phyloP scores from a whole-genome alignment of 148 eudicot genomes.

The Euryodendron excelsum region DNA sequence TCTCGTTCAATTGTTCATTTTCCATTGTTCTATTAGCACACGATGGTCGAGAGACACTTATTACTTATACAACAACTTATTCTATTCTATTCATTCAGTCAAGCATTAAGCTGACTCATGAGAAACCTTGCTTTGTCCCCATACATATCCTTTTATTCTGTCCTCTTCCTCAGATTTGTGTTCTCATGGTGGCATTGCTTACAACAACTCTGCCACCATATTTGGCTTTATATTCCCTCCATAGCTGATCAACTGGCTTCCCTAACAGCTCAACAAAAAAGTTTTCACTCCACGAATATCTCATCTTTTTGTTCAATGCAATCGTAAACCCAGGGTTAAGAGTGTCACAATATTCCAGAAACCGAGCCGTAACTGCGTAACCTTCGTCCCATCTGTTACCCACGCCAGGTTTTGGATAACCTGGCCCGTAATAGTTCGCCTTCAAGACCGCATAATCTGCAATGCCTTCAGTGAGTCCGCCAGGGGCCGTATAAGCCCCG shows the following conservation, averaged over 20 bases:
- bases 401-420: not conserved
- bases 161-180: not conserved
- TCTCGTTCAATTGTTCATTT: too few species aligned
- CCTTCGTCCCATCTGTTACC: slow-evolving; percentile 13
- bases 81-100: too few species aligned
- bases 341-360: slow-evolving; percentile 9
- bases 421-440: not conserved
- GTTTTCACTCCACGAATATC: not conserved
- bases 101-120: too few species aligned
- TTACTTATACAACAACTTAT: too few species aligned
- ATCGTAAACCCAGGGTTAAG: slow-evolving; percentile 8
- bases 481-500: slow-evolving; percentile 17
- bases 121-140: too few species aligned
- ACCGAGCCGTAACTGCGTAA: slow-evolving; percentile 11
- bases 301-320: slow-evolving; percentile 23
- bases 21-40: too few species aligned
- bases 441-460: slow-evolving; percentile 13
- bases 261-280: slow-evolving; percentile 23
- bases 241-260: slow-evolving; percentile 14
- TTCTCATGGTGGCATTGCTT: not conserved
- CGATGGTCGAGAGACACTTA: too few species aligned
- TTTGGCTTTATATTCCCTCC: slow-evolving; percentile 16
- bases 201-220: too few species aligned
- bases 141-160: too few species aligned
- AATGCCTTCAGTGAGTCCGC: slow-evolving; percentile 21